Conservation (phyloP, 352 stramenopile genomes). For the Globisporangium barbulae region DNA sequence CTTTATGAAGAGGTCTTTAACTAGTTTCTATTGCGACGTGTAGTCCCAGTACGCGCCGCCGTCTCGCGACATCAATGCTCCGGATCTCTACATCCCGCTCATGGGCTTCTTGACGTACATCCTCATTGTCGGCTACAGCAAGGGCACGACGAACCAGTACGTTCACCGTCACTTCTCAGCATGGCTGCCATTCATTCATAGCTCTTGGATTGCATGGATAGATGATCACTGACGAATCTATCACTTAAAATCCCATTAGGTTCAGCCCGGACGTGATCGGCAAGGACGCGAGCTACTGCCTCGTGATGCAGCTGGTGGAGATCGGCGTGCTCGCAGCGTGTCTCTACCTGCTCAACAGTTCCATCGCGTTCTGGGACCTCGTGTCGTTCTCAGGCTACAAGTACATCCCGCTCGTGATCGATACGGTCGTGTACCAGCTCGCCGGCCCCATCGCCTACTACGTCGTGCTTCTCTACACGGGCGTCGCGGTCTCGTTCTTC, state of each 20-base stretch:
- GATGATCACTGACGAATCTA: not conserved
- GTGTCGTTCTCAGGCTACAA: conserved; percentile 99
- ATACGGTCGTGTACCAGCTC: conserved; percentile 89
- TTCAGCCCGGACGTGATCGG: conserved; percentile 97
- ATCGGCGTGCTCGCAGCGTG: conserved; percentile 93
- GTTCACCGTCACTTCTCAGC: conserved; percentile 13
- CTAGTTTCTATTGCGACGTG: conserved; percentile 9
- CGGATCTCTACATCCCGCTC: conserved; percentile 98
- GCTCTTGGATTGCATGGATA: not conserved
- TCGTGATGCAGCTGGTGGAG: conserved; percentile 89
- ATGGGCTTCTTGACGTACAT: conserved; percentile 99
- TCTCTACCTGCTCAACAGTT: conserved; percentile 93
- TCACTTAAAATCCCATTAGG: conserved; percentile 30
- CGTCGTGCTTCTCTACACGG: conserved; percentile 91
- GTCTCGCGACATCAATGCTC: conserved; percentile 95
- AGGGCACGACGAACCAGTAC: conserved; percentile 91
- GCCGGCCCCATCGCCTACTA: conserved; percentile 90
- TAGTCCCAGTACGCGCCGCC: conserved; percentile 88
- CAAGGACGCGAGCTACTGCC: conserved; percentile 90
- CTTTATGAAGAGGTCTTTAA: not conserved
- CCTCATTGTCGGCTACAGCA: conserved; percentile 95
- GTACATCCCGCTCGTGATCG: conserved; percentile 96
- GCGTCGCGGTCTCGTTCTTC: conserved; percentile 92
- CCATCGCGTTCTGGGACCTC: conserved; percentile 94
- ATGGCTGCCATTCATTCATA: not conserved